Evolutionary conservation across 129 eudicot species (phyloP).

Genomic region (Sambucus nigra): DNA sequence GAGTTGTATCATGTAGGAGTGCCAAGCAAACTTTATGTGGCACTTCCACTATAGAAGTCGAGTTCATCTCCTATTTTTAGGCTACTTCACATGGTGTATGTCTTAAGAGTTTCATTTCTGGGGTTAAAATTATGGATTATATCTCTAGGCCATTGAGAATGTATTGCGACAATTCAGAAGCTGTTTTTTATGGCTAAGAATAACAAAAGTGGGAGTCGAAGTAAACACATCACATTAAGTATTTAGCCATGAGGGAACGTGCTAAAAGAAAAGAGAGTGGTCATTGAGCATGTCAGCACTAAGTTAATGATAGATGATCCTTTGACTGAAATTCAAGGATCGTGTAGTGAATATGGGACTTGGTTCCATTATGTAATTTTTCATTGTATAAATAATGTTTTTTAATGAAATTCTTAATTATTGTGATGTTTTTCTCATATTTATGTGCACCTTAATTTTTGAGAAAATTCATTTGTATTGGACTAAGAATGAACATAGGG

Average conservation of each 20-base stretch:
- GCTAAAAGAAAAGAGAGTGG: no score
- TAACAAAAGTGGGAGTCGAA: slow-evolving; percentile 9
- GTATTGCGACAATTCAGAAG: neutral
- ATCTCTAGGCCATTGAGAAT: neutral
- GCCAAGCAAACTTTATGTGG: slow-evolving; percentile 3
- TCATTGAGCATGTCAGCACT: no score
- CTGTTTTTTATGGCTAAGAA: neutral
- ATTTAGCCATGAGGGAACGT: neutral
- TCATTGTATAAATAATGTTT: neutral
- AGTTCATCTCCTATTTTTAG: slow-evolving; percentile 8
- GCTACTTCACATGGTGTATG: slow-evolving; percentile 10
- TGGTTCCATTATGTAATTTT: slow-evolving; percentile 9
- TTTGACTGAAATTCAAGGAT: neutral
- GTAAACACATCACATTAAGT: slow-evolving; percentile 6
- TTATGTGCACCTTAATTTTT: neutral
- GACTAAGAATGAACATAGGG: slow-evolving; percentile 4
- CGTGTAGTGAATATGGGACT: slow-evolving; percentile 8
- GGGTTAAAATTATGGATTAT: neutral
- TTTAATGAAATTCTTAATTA: neutral
- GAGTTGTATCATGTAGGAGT: slow-evolving; percentile 15
- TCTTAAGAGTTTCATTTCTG: slow-evolving; percentile 9
- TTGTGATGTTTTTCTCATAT: neutral
- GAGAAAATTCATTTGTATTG: neutral
- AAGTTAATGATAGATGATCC: no score
- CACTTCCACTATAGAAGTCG: slow-evolving; percentile 13